Evolutionary conservation across 2,329 filamentous ascomycete species (phyloP).

Genomic region (Reticulascus tulasneorum): DNA sequence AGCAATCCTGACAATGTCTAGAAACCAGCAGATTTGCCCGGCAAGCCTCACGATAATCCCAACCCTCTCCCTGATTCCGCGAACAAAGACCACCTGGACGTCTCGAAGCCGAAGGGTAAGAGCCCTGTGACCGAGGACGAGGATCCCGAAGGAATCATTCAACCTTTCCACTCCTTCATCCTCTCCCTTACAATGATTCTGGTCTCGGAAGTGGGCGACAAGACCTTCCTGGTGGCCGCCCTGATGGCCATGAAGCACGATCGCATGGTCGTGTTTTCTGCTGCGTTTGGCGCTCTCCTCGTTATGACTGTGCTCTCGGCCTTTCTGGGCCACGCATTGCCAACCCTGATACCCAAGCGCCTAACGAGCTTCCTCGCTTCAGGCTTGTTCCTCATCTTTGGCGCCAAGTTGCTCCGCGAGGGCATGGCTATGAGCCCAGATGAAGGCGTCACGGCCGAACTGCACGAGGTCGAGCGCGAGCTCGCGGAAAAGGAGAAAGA

Average conservation of each 20-base stretch:
- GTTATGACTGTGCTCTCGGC: slow-evolving; percentile 95
- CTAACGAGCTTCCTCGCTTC: slow-evolving; percentile 86
- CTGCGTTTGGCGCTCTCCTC: slow-evolving; percentile 86
- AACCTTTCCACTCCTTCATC: slow-evolving; percentile 81
- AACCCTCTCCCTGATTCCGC: slow-evolving; percentile 64
- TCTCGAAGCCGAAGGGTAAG: slow-evolving; percentile 32
- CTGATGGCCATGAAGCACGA: slow-evolving; percentile 99
- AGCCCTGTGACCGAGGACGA: slow-evolving; percentile 23
- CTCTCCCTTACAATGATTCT: slow-evolving; percentile 97
- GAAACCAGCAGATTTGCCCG: slow-evolving; percentile 80
- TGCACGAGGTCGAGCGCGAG: slow-evolving; percentile 94
- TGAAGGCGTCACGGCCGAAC: slow-evolving; percentile 91
- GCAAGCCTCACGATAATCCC: slow-evolving; percentile 70
- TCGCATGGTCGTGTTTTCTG: slow-evolving; percentile 86
- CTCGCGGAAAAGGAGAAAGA: slow-evolving; percentile 90
- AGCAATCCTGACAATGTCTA: slow-evolving; percentile 26
- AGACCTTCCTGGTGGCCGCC: slow-evolving; percentile 94
- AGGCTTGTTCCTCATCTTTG: slow-evolving; percentile 84
- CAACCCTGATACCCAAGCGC: slow-evolving; percentile 83
- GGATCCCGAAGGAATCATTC: slow-evolving; percentile 62
- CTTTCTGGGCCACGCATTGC: slow-evolving; percentile 86
- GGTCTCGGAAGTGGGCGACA: slow-evolving; percentile 95
- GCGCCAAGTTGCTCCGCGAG: slow-evolving; percentile 77
- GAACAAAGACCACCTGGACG: slow-evolving; percentile 60
- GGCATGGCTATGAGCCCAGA: slow-evolving; percentile 84